These are phyloP conservation scores for Geotrichum bryndzae DNA, from an alignment of 1,139 yeast genomes.

Conservation along the genomic window DNA sequence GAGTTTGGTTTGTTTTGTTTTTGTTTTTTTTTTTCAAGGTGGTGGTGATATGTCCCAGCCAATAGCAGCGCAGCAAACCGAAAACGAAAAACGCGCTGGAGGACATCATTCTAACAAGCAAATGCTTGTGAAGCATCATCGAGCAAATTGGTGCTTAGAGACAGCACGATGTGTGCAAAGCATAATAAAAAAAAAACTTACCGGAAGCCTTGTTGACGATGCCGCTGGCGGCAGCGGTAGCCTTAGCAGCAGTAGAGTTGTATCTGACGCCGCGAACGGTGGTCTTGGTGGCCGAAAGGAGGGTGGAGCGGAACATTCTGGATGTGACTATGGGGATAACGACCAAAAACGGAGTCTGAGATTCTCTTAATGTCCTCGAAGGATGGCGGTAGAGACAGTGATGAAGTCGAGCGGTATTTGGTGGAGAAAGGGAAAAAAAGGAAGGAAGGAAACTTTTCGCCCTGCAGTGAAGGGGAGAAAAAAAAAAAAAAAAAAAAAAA, in stretches of 20 bases:
- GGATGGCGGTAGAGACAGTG: background rate
- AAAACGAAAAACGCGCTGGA: background rate
- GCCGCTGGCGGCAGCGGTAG: slow-evolving; percentile 41
- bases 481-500: background rate
- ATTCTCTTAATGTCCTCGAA: background rate
- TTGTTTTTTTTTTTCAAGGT: background rate
- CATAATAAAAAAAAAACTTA: slow-evolving; percentile 16
- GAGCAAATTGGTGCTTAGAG: background rate
- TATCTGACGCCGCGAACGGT: slow-evolving; percentile 17
- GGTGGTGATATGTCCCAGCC: background rate
- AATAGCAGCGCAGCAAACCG: background rate
- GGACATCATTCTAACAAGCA: background rate
- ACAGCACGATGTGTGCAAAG: background rate
- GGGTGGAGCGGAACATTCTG: slow-evolving; percentile 17
- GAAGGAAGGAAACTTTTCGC: background rate
- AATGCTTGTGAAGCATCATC: background rate
- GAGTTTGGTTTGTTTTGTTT: too few species aligned
- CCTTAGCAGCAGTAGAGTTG: slow-evolving; percentile 19
- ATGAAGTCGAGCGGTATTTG: background rate
- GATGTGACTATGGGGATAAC: background rate
- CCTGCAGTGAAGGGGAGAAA: background rate
- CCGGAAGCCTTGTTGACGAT: slow-evolving; percentile 47
- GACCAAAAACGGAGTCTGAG: background rate
- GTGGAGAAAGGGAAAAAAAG: background rate
- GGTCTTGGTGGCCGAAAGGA: slow-evolving; percentile 12